Base-by-base conservation (phyloP, 345 rosid species). In the Luvunga scandens region DNA sequence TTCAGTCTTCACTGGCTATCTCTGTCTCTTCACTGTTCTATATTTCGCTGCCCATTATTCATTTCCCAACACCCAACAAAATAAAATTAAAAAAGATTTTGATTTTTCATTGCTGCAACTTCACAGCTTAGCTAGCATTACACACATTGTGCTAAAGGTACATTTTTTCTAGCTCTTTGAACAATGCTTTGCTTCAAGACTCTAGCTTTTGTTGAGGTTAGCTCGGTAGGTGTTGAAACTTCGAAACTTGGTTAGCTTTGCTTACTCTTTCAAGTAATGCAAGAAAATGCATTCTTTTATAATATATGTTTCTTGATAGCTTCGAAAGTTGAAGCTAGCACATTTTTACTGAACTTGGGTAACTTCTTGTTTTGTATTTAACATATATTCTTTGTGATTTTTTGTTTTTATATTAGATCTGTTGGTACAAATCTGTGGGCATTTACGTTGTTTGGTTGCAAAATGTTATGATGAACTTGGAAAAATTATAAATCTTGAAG, bases 201-300 rank as follows among this genome's bases (percentile, higher is more conserved):
- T 72, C 9, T 16, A 28, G 22, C 28, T 78, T 73, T 66, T 30
- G 72, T 60, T 60, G 71, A 57, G 68, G 85, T 82, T 80, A 69
- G 89, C 81, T 84, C 71, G 59, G 87, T 78, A 61, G 92, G 61
- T 81, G 90, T 67, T 70, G 86, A 80, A 79, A 79, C 36, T 38
- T 50, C 62, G 61, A 36, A 22, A 7, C 34, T 7, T 39, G 50
- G 57, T 10, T 22, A 63, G 66, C 33, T 76, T 77, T 83, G 79
- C 66, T 76, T 76, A 64, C 81, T 69, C 72, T 33, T 80, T 75
- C 3, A 80, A 81, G 82, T 34, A 55, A 72, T 80, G 73, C 63
- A 39, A 27, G 38, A 65, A 68, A 66, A 71, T 65, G 73, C 75
- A 60, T 48, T 55, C 28, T 10, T 42, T 30, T 42, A 48, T 45